Conservation (phyloP, 805 yeast species). For the Candida maltosa region DNA sequence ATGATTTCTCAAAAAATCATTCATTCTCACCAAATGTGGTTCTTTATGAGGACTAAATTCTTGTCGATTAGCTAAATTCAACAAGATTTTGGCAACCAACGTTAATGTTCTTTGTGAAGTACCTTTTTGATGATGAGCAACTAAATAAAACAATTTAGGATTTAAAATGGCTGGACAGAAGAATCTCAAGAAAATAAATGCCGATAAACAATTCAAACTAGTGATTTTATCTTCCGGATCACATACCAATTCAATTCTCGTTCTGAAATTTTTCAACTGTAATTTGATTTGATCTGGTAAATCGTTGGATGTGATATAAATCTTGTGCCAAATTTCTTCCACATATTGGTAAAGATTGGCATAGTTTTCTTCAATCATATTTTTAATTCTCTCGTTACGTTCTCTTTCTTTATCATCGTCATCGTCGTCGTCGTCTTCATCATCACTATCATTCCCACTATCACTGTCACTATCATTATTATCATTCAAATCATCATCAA, state of each 20-base stretch:
- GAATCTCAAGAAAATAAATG: slow-evolving; percentile 69
- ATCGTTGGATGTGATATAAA: slow-evolving; percentile 67
- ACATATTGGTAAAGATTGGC: slow-evolving; percentile 48
- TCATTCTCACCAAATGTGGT: slow-evolving; percentile 71
- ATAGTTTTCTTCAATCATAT: slow-evolving; percentile 45
- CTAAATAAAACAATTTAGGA: slow-evolving; percentile 79
- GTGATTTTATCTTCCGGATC: slow-evolving; percentile 51
- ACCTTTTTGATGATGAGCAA: slow-evolving; percentile 68
- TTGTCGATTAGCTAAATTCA: slow-evolving; percentile 76
- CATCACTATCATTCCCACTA: slow-evolving; percentile 15
- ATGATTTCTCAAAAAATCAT: slow-evolving; percentile 60
- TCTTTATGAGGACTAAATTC: slow-evolving; percentile 77
- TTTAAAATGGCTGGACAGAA: slow-evolving; percentile 82
- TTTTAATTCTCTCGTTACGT: slow-evolving; percentile 26
- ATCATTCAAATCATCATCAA: slow-evolving; percentile 14
- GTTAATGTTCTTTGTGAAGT: slow-evolving; percentile 75
- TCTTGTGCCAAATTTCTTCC: slow-evolving; percentile 62
- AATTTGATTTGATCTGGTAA: slow-evolving; percentile 65
- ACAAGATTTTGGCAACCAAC: slow-evolving; percentile 71
- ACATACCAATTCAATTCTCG: slow-evolving; percentile 59
- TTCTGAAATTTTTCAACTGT: slow-evolving; percentile 62
- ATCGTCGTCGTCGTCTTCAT: slow-evolving; percentile 18
- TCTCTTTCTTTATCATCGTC: slow-evolving; percentile 31
- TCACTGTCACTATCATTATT: slow-evolving; percentile 12
- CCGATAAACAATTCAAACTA: slow-evolving; percentile 72